A percentile compares a stretch with the other conserved stretches of the same genome.
Conservation (phyloP, 78 protist genomes). For the Dictyostelium intermedium region DNA sequence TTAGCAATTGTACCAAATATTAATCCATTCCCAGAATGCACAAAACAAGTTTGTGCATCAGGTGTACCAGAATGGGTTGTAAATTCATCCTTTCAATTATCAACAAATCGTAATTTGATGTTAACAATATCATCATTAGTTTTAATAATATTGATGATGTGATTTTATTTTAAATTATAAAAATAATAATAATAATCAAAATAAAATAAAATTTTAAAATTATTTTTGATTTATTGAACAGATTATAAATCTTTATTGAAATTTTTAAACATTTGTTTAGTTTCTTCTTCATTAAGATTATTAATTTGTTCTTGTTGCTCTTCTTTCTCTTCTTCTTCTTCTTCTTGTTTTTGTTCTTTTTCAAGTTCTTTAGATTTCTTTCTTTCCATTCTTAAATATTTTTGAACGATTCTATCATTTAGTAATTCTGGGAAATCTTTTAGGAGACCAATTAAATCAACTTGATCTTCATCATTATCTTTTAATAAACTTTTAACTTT, state of each 20-base stretch:
- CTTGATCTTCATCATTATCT: neutral
- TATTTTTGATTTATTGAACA: neutral
- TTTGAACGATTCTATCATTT: neutral
- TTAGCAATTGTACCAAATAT: neutral
- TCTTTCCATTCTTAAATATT: neutral
- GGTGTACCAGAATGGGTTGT: neutral
- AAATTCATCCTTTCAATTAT: too few relatives aligned
- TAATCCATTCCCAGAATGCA: neutral
- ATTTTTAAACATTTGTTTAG: slow-evolving; percentile 17
- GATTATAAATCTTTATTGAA: slow-evolving; percentile 20
- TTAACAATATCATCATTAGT: too few relatives aligned
- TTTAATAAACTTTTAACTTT: neutral
- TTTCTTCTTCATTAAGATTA: neutral
- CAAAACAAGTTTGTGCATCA: neutral
- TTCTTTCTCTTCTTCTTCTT: neutral
- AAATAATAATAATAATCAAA: too few relatives aligned
- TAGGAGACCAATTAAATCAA: neutral
- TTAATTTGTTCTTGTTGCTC: neutral
- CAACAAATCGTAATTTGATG: too few relatives aligned
- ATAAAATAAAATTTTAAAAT: too few relatives aligned
- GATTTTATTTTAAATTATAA: too few relatives aligned
- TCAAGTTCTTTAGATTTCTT: neutral
- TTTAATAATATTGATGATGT: too few relatives aligned
- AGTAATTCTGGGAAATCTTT: slow-evolving; percentile 1
- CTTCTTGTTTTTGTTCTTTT: neutral